These are phyloP conservation scores for Apophysomyces sp. DNA, from an alignment of 371 early-diverging fungal genomes.

Conservation along the genomic window DNA sequence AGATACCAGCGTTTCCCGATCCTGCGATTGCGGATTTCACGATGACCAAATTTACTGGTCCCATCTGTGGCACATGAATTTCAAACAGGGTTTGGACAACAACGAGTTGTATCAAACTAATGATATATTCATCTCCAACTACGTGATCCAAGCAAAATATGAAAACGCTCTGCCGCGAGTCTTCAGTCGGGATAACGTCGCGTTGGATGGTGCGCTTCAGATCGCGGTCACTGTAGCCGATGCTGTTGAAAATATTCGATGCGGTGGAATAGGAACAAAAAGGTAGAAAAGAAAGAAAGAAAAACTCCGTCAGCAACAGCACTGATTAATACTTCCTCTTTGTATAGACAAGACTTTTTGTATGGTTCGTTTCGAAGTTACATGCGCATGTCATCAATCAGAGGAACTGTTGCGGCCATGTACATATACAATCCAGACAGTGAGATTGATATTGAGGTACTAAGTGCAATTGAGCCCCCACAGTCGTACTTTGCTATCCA, in stretches of 20 bases:
- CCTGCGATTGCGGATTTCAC: slow-evolving; percentile 24
- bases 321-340: neutral
- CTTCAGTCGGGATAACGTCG: slow-evolving; percentile 15
- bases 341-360: slow-evolving; percentile 14
- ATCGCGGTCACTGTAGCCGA: slow-evolving; percentile 11
- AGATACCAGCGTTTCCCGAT: neutral
- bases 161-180: slow-evolving; percentile 9
- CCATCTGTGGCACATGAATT: slow-evolving; percentile 26
- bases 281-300: neutral
- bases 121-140: slow-evolving; percentile 18
- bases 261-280: slow-evolving; percentile 23
- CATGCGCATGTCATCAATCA: slow-evolving; percentile 16
- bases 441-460: slow-evolving; percentile 33
- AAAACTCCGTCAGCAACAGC: neutral
- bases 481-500: slow-evolving; percentile 36
- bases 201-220: slow-evolving; percentile 6
- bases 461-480: slow-evolving; percentile 20
- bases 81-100: neutral
- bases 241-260: neutral
- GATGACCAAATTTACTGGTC: slow-evolving; percentile 14
- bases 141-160: slow-evolving; percentile 20
- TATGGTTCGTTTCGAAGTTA: slow-evolving; percentile 28
- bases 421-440: slow-evolving; percentile 19
- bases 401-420: slow-evolving; percentile 31
- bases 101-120: neutral